Base-by-base conservation (phyloP, 164 flowering plant species). In the Stephania yunnanensis region DNA sequence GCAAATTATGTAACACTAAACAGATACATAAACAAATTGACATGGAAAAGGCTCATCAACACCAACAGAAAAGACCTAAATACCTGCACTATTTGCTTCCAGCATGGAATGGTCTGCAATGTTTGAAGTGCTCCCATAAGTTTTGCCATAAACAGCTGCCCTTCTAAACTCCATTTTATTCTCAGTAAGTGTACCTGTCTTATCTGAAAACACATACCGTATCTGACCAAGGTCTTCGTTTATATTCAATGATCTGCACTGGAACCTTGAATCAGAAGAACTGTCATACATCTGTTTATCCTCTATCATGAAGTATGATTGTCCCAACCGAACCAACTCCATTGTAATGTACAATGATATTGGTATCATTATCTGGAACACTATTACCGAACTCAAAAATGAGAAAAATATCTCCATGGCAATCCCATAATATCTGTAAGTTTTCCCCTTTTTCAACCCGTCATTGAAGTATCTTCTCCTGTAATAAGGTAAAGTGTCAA, bases 281-380 rank as follows among this genome's bases (percentile, higher is more conserved):
- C 79, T 75, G 75, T 87, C 91, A 86, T 85, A 92, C 97, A 94
- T 88, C 69, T 91, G 83, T 77, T 74, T 78, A 78, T 94, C 98
- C 76, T 82, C 95, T 70, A 94, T 92, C 98, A 94, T 94, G 83
- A 94, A 94, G 81, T 90, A 94, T 2, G 98, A 91, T 73, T 94
- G 98, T 65, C 98, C 97, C 82, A 94, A 79, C 64, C 98, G 88
- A 61, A 94, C 98, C 86, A 94, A 80, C 82, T 94, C 98, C 98
- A 94, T 94, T 10, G 98, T 89, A 77, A 94, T 94, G 78, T 94
- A 94, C 25, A 94, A 87, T 46, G 98, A 91, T 77, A 94, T 94
- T 5, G 97, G 98, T 72, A 94, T 94, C 98, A 94, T 94, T 68
- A 94, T 94, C 88, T 94, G 98, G 82, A 92, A 92, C 72, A 92